Evolutionary conservation across 352 stramenopile genomes (phyloP).

Genomic region (Pythium aphanidermatum): DNA sequence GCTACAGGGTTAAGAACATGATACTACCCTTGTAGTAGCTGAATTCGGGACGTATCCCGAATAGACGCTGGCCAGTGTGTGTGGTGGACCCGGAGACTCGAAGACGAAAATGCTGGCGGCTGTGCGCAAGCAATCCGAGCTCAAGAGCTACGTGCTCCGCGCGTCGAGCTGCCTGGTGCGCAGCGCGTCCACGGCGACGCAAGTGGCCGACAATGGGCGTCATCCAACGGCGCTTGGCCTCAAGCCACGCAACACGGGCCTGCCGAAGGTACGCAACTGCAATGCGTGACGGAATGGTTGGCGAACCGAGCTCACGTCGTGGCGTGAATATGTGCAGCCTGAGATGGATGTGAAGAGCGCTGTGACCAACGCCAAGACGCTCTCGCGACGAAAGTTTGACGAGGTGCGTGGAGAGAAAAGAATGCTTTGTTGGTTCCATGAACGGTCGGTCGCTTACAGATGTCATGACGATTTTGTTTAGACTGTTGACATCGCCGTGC

Average conservation of each 20-base stretch:
- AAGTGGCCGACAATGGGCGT: slow-evolving; percentile 20
- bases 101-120: slow-evolving; percentile 23
- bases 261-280: slow-evolving; percentile 33
- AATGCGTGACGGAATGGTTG: not conserved
- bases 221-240: slow-evolving; percentile 65
- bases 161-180: slow-evolving; percentile 36
- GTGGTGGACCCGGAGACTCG: slow-evolving; percentile 13
- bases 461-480: slow-evolving; percentile 18
- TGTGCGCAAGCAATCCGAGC: slow-evolving; percentile 17
- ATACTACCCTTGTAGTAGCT: not conserved
- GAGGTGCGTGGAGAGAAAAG: slow-evolving; percentile 34
- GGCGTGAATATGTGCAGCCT: slow-evolving; percentile 23
- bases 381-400: slow-evolving; percentile 75
- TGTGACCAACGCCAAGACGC: slow-evolving; percentile 47
- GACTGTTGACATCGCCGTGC: slow-evolving; percentile 80
- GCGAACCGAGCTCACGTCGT: not conserved
- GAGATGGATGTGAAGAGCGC: slow-evolving; percentile 56
- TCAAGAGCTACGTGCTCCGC: slow-evolving; percentile 26
- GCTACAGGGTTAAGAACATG: slow-evolving; percentile 10
- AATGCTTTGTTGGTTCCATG: not conserved
- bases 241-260: slow-evolving; percentile 44
- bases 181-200: slow-evolving; percentile 30
- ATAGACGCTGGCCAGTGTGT: slow-evolving; percentile 9
- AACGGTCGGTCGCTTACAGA: no score
- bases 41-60: slow-evolving; percentile 11